phyloP scores from a whole-genome alignment of 768 basidiomycete genomes.

The Leccinum imitatum region DNA sequence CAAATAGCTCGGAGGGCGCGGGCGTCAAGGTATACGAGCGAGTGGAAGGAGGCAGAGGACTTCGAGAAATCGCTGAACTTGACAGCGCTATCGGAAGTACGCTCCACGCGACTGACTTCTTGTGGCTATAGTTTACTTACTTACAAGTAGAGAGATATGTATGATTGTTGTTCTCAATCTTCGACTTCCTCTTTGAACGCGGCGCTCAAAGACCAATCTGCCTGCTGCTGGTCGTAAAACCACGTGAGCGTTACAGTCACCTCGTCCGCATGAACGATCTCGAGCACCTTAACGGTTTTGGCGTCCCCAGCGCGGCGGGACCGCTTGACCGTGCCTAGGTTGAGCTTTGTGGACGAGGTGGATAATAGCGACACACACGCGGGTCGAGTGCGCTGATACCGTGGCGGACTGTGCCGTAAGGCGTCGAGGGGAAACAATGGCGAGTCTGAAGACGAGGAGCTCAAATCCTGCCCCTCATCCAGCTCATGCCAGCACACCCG shows the following conservation, averaged over 20 bases:
- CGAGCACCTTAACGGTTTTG: slow-evolving; percentile 63
- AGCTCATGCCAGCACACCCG: no score
- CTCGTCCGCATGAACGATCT: slow-evolving; percentile 79
- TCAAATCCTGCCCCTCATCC: no score
- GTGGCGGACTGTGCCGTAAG: no score
- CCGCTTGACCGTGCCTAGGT: not conserved
- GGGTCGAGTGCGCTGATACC: no score
- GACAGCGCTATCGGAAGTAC: slow-evolving; percentile 37
- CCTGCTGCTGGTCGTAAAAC: not conserved
- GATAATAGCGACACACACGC: no score
- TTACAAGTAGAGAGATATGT: no score
- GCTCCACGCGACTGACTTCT: slow-evolving; percentile 34
- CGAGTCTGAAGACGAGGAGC: no score
- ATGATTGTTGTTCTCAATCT: no score
- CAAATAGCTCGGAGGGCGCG: slow-evolving; percentile 53
- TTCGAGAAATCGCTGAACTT: slow-evolving; percentile 53
- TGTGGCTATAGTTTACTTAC: slow-evolving; percentile 30
- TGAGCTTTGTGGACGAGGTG: not conserved
- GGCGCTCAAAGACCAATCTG: not conserved
- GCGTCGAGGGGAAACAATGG: no score
- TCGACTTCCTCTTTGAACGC: not conserved
- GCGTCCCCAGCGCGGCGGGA: not conserved
- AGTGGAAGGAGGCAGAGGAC: slow-evolving; percentile 52
- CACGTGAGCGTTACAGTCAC: slow-evolving; percentile 43
- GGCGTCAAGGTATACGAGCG: slow-evolving; percentile 75